Evolutionary conservation across 495 filamentous ascomycete species (phyloP), one percentile per base, ranked within the genome.

Genomic region (Penicillium bialowiezense): DNA sequence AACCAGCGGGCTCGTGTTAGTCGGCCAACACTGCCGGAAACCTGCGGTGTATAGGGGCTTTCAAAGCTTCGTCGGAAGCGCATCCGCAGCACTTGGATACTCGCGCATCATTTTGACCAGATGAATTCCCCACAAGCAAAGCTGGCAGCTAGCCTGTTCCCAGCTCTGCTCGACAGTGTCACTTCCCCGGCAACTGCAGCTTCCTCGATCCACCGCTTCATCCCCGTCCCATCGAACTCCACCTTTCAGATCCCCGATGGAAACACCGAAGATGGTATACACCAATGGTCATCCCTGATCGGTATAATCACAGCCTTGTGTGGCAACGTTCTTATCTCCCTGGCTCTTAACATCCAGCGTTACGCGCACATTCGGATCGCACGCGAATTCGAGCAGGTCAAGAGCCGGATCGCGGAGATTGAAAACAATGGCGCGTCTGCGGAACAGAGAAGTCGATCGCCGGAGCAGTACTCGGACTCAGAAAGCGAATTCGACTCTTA

Each of bases 291-390:
- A 9, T 92, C 89, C 1, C 70, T 97, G 48, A 97, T 98, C 58
- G 93, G 93, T 57, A 97, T 98, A 58, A 65, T 91, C 38, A 91
- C 91, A 1, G 92, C 93, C 32, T 90, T 98, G 62, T 74, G 81
- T 39, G 93, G 93, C 28, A 97, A 97, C 64, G 76, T 96, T 28
- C 74, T 98, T 44, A 97, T 98, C 31, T 95, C 91, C 4, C 78
- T 97, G 44, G 93, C 93, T 12, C 87, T 98, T 48, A 98, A 98
- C 55, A 89, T 93, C 38, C 93, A 97, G 65, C 88, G 95, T 43
- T 97, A 97, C 64, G 91, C 91, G 14, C 93, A 98, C 63, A 88
- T 93, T 46, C 79, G 87, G 31, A 78, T 97, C 41, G 76, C 80
- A 14, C 64, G 73, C 48, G 81, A 86, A 65, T 79, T 75, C 42